These are phyloP conservation scores for Tylopilus sp. DNA, from an alignment of 768 basidiomycete species.

Conservation along the genomic window DNA sequence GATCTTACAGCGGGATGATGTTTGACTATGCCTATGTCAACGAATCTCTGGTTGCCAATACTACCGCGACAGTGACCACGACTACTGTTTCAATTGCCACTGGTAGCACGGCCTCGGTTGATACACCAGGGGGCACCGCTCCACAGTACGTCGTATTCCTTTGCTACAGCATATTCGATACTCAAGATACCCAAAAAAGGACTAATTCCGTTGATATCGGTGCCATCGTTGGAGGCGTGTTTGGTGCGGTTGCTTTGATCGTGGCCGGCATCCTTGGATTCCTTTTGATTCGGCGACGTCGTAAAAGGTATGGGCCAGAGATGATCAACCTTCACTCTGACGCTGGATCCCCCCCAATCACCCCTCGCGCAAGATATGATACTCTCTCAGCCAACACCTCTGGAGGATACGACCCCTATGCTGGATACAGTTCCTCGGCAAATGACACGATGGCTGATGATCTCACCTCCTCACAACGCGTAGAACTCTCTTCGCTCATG, in stretches of 20 bases:
- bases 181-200: not conserved
- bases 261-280: slow-evolving; percentile 1
- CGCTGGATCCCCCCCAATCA: not conserved
- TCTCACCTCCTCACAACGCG: not conserved
- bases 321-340: slow-evolving; percentile 7
- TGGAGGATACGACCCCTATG: not conserved
- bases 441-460: not conserved
- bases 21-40: slow-evolving; percentile 25
- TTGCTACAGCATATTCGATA: not conserved
- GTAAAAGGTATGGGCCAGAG: not conserved
- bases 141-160: slow-evolving; percentile 10
- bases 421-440: not conserved
- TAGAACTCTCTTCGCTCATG: not conserved
- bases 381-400: not conserved
- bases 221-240: slow-evolving; percentile 13
- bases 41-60: slow-evolving; percentile 12
- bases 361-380: not conserved
- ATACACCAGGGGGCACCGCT: not conserved
- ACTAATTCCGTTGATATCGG: not conserved
- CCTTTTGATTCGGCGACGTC: slow-evolving; percentile 12
- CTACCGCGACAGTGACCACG: not conserved
- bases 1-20: slow-evolving; percentile 24
- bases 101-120: not conserved
- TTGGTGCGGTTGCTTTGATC: slow-evolving; percentile 10
- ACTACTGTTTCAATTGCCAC: not conserved